phyloP scores from a whole-genome alignment of 2,329 filamentous ascomycete genomes.

The Bipolaris oryzae region DNA sequence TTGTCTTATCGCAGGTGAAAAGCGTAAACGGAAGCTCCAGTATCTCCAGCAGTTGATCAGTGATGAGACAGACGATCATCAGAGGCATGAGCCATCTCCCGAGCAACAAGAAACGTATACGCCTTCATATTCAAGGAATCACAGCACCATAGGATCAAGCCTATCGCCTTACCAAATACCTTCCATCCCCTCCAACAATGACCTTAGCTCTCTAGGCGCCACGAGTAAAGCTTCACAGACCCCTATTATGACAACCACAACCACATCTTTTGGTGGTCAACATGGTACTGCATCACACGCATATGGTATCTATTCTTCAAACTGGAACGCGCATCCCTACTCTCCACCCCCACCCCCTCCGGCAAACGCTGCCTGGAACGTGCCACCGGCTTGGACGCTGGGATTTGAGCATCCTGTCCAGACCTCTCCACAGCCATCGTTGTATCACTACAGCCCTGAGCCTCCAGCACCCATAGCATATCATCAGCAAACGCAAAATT shows the following conservation, averaged over 20 bases:
- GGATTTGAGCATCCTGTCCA: conserved; percentile 17
- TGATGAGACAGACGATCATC: conserved; percentile 27
- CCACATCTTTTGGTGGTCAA: conserved; percentile 20
- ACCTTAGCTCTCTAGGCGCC: conserved; percentile 13
- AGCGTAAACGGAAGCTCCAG: conserved; percentile 46
- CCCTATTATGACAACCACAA: conserved; percentile 13
- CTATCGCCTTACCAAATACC: conserved; percentile 15
- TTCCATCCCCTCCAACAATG: conserved; percentile 21
- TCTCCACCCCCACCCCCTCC: conserved; percentile 20
- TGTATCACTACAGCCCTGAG: conserved; percentile 20
- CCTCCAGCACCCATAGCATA: conserved; percentile 16
- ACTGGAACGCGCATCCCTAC: conserved; percentile 27
- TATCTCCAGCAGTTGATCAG: conserved; percentile 44
- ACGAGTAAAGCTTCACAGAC: conserved; percentile 18
- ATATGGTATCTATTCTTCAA: conserved; percentile 19
- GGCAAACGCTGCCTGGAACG: conserved; percentile 26
- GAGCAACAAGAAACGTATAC: conserved; percentile 22
- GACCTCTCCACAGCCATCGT: conserved; percentile 12
- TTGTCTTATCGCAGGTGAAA: conserved; percentile 34
- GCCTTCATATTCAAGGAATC: conserved; percentile 28
- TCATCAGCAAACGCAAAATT: conserved; percentile 21
- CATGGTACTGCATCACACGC: conserved; percentile 16
- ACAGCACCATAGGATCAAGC: conserved; percentile 11
- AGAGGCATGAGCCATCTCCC: conserved; percentile 18
- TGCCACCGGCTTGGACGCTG: conserved; percentile 26